These are phyloP conservation scores for Annulohypoxylon nitens DNA, from an alignment of 495 filamentous ascomycete genomes.

Conservation along the genomic window DNA sequence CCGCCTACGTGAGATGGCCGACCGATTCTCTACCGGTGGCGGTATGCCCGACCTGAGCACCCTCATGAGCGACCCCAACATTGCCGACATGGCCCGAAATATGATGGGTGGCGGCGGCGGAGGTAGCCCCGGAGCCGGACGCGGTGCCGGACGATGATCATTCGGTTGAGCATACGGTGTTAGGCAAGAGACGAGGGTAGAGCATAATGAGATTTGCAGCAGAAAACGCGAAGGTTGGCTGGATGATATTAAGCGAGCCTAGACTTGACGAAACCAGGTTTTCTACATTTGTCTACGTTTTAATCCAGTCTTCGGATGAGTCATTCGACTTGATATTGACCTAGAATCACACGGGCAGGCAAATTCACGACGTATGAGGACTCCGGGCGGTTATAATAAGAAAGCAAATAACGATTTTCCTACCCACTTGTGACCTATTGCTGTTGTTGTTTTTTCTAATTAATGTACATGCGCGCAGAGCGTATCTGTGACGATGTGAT, in stretches of 20 bases:
- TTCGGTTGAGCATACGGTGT: neutral
- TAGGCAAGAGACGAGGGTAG: neutral
- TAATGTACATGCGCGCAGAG: conserved; percentile 28
- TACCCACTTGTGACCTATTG: neutral
- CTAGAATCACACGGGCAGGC: conserved; percentile 2
- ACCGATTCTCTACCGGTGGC: conserved; percentile 73
- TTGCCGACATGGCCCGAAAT: conserved; percentile 90
- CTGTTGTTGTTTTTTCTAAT: conserved; percentile 4
- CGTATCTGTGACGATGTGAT: conserved; percentile 5
- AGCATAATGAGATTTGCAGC: neutral
- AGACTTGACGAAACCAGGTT: conserved; percentile 3
- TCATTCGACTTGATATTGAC: conserved; percentile 2
- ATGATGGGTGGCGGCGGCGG: conserved; percentile 73
- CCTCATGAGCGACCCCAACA: conserved; percentile 89
- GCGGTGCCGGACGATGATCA: conserved; percentile 40
- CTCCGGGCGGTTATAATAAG: neutral
- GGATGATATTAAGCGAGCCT: neutral
- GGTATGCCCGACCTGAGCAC: conserved; percentile 84
- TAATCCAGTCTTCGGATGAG: neutral
- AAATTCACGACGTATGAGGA: conserved; percentile 1
- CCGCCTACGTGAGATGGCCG: conserved; percentile 83
- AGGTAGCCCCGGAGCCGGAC: conserved; percentile 36
- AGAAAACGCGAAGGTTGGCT: conserved; percentile 5
- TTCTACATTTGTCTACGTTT: conserved; percentile 2
- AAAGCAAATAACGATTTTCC: conserved; percentile 3